Evolutionary conservation across 169 alveolate genomes (phyloP).

Genomic region (Eimeria nieschulzi): DNA sequence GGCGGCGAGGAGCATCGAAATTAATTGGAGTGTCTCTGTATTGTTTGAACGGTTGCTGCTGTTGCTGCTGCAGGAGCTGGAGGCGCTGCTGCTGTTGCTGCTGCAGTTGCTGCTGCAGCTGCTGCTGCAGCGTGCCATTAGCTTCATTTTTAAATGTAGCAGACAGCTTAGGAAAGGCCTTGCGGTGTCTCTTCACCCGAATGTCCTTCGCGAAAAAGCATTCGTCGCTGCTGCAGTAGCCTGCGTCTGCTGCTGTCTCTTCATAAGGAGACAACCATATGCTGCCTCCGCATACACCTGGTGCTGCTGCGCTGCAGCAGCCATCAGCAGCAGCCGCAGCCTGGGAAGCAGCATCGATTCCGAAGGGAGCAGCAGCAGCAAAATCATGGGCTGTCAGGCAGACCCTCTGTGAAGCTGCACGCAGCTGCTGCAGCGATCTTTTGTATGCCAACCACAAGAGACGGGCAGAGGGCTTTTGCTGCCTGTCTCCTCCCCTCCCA

Average conservation of each 20-base stretch:
- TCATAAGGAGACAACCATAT: background rate
- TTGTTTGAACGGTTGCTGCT: background rate
- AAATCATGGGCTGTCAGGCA: background rate
- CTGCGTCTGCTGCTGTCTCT: background rate
- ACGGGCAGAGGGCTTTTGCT: constrained; percentile 32
- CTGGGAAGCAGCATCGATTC: constrained; percentile 32
- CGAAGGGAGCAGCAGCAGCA: constrained; percentile 59
- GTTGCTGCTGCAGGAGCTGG: background rate
- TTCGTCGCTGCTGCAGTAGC: constrained; percentile 36
- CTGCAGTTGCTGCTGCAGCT: constrained; percentile 17
- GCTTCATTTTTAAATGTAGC: background rate
- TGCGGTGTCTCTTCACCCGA: constrained; percentile 10
- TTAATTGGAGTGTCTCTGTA: too few species aligned
- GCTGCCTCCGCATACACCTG: constrained; percentile 53
- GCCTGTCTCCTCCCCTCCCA: background rate
- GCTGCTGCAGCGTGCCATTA: constrained; percentile 2
- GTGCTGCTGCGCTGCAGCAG: constrained; percentile 51
- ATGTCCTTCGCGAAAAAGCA: background rate
- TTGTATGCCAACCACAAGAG: constrained; percentile 27
- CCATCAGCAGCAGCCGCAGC: constrained; percentile 50
- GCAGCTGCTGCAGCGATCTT: constrained; percentile 19
- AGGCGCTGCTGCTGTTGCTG: background rate
- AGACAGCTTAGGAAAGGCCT: background rate
- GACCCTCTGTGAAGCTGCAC: constrained; percentile 16
- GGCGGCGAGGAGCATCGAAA: too few species aligned